Percentiles rank a stretch among this genome's conserved stretches.
Evolutionary conservation across 495 filamentous ascomycete species (phyloP).

Genomic region (Neurospora sp.): DNA sequence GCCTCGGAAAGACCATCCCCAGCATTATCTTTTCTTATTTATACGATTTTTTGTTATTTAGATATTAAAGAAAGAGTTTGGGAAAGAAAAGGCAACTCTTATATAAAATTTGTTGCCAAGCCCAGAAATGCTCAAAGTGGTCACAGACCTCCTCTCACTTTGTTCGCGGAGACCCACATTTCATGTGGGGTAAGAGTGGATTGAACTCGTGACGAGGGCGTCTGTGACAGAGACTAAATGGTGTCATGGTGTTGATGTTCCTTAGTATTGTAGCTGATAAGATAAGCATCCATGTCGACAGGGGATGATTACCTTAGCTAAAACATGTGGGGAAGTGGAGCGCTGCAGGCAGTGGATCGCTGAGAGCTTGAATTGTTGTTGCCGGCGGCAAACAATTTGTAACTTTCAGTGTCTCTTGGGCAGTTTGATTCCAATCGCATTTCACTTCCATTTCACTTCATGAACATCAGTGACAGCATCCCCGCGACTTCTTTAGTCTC

Average conservation of each 20-base stretch:
- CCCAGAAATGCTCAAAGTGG: too few species aligned
- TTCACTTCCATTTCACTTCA: neutral
- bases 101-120: too few species aligned
- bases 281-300: neutral
- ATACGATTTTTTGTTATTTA: too few species aligned
- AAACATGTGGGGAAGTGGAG: neutral
- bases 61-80: too few species aligned
- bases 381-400: neutral
- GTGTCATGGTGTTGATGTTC: neutral
- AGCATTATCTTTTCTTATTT: too few species aligned
- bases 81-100: too few species aligned
- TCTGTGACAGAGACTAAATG: too few species aligned
- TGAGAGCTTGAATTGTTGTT: neutral
- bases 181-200: too few species aligned
- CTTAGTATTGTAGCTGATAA: neutral
- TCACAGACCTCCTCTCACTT: too few species aligned
- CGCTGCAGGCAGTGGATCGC: neutral
- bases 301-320: neutral
- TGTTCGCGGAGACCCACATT: too few species aligned
- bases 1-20: too few species aligned
- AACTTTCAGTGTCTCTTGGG: neutral
- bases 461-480: neutral
- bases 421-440: neutral
- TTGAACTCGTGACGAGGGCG: too few species aligned
- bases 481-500: neutral